phyloP scores from a whole-genome alignment of 202 grass and related monocot species.

The Eragrostis tef region DNA sequence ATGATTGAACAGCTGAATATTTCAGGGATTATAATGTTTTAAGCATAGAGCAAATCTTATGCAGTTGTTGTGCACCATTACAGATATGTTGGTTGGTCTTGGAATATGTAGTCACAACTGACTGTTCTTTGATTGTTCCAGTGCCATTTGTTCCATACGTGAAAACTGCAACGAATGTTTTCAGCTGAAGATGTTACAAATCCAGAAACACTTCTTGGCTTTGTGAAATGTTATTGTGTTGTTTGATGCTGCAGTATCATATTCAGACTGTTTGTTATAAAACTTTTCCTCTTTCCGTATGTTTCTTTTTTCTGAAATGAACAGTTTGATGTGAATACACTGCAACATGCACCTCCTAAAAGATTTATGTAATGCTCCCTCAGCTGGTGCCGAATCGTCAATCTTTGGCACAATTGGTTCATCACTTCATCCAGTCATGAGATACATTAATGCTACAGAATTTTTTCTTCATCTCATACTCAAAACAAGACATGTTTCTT shows the following conservation, averaged over 20 bases:
- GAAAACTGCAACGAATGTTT: constrained; percentile 25
- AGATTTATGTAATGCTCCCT: not conserved
- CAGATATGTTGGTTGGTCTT: constrained; percentile 14
- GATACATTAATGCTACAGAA: not conserved
- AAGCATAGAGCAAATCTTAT: not conserved
- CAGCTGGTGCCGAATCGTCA: not conserved
- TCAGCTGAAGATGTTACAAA: constrained; percentile 26
- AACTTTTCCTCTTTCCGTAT: not conserved
- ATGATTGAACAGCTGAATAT: constrained; percentile 4
- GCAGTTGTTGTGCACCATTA: not conserved
- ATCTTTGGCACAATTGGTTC: constrained; percentile 11
- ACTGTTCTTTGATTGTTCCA: not conserved
- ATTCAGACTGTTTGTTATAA: not conserved
- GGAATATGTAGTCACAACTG: constrained; percentile 7
- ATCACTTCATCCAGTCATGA: not conserved
- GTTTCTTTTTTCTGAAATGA: constrained; percentile 18
- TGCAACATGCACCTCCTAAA: constrained; percentile 7
- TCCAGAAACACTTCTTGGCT: not conserved
- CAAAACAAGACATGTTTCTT: constrained; percentile 10
- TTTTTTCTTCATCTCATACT: not conserved
- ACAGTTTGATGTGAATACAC: not conserved
- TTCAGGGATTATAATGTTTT: constrained; percentile 25
- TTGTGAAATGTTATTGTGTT: not conserved
- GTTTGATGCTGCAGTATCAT: not conserved
- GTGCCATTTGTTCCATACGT: constrained; percentile 20